Percentiles rank a stretch among this genome's conserved stretches.
These are phyloP conservation scores for Lactuca sativa DNA, from an alignment of 129 eudicot species.

Conservation along the genomic window DNA sequence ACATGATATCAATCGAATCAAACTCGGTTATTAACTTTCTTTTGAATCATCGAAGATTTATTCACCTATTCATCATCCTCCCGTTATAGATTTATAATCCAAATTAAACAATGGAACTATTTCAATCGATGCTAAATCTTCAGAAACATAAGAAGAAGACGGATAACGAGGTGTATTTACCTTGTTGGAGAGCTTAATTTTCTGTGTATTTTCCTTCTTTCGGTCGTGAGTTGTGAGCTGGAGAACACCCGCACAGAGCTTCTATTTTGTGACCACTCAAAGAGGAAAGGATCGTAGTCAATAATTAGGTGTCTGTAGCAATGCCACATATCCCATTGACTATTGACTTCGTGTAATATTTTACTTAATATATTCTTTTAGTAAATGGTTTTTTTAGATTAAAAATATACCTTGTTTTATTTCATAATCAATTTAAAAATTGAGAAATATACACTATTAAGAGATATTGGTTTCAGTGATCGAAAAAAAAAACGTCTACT, in stretches of 20 bases:
- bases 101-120: background rate
- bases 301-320: background rate
- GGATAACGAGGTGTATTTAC: background rate
- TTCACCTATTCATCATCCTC: background rate
- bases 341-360: background rate
- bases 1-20: background rate
- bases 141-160: background rate
- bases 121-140: background rate
- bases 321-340: slow-evolving; percentile 13
- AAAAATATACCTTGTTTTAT: too few relatives aligned
- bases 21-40: background rate
- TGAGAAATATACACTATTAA: too few relatives aligned
- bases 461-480: too few relatives aligned
- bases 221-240: background rate
- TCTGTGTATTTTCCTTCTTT: slow-evolving; percentile 6
- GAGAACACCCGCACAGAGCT: background rate
- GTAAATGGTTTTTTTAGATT: too few relatives aligned
- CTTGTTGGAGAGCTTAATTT: background rate
- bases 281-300: slow-evolving; percentile 2
- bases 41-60: slow-evolving; percentile 3
- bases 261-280: background rate
- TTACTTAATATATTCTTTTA: background rate
- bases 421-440: too few relatives aligned
- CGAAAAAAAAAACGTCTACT: too few relatives aligned
- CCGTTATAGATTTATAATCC: background rate